Evolutionary conservation across 169 alveolate genomes (phyloP).

Genomic region (Plasmodium vivax): DNA sequence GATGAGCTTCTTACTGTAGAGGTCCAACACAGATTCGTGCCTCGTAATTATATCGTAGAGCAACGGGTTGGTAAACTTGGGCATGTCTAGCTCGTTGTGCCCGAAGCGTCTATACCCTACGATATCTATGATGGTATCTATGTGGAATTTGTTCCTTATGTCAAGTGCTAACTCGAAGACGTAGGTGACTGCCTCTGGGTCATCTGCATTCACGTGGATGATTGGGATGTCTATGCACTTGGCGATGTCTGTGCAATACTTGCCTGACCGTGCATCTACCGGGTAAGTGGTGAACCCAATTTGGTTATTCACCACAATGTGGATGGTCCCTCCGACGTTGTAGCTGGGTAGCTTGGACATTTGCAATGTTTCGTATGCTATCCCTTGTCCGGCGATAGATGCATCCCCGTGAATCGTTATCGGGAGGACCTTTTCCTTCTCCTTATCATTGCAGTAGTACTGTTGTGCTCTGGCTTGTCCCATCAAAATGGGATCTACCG

Average conservation of each 20-base stretch:
- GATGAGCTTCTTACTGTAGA: conserved; percentile 86
- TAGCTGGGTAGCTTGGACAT: conserved; percentile 91
- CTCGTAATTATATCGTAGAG: conserved; percentile 91
- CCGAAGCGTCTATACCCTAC: conserved; percentile 95
- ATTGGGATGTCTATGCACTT: conserved; percentile 94
- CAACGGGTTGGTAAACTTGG: conserved; percentile 94
- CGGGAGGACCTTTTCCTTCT: conserved; percentile 85
- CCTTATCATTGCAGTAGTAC: conserved; percentile 83
- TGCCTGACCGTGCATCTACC: conserved; percentile 90
- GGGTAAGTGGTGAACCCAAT: conserved; percentile 97
- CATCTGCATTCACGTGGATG: conserved; percentile 95
- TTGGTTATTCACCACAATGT: conserved; percentile 93
- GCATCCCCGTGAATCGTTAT: conserved; percentile 96
- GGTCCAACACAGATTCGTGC: conserved; percentile 85
- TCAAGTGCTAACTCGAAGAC: conserved; percentile 92
- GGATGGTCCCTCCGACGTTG: conserved; percentile 93
- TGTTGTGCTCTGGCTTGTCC: conserved; percentile 94
- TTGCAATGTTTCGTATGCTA: conserved; percentile 94
- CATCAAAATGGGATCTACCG: conserved; percentile 93
- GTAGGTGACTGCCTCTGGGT: conserved; percentile 93
- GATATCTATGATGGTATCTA: conserved; percentile 92
- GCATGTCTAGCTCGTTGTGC: conserved; percentile 96
- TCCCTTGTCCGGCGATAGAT: conserved; percentile 96
- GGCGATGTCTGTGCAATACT: conserved; percentile 92
- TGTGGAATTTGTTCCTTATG: conserved; percentile 90